Conservation (phyloP, 2,329 filamentous ascomycete genomes). For the Ophiocordyceps camponoti-floridani region DNA sequence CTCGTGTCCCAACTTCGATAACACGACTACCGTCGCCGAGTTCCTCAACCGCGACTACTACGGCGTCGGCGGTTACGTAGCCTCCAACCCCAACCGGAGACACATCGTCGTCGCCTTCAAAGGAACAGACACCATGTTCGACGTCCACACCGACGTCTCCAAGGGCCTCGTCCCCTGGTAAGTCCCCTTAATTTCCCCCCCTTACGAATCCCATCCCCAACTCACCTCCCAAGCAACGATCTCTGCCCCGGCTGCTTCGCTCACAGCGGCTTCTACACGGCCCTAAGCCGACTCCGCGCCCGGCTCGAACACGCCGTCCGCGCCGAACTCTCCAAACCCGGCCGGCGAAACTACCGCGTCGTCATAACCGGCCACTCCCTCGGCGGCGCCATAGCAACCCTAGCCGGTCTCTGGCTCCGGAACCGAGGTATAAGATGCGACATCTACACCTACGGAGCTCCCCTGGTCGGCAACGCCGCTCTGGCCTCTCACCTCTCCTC, state of each 20-base stretch:
- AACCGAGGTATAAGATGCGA: constrained; percentile 25
- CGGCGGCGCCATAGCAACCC: constrained; percentile 43
- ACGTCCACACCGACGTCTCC: constrained; percentile 37
- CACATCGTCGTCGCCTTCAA: constrained; percentile 42
- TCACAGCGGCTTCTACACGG: constrained; percentile 37
- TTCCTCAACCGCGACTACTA: constrained; percentile 17
- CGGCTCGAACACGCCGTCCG: constrained; percentile 24
- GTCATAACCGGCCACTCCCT: constrained; percentile 49
- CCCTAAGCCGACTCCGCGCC: constrained; percentile 33
- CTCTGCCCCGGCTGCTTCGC: constrained; percentile 25
- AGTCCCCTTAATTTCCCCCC: background rate
- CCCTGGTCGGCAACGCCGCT: constrained; percentile 42
- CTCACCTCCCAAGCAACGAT: constrained; percentile 6
- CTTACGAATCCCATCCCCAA: constrained; percentile 8
- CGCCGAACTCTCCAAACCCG: constrained; percentile 21
- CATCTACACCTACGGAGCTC: constrained; percentile 49
- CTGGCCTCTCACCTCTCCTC: constrained; percentile 25
- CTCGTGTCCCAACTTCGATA: constrained; percentile 31
- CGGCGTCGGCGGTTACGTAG: constrained; percentile 31
- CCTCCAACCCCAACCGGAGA: constrained; percentile 25
- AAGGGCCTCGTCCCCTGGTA: background rate
- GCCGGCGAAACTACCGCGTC: constrained; percentile 22
- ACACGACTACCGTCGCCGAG: constrained; percentile 1
- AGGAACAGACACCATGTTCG: constrained; percentile 36
- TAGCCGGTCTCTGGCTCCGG: constrained; percentile 40